Base-by-base conservation (phyloP, 164 flowering plant species). In the Annona cherimola region DNA sequence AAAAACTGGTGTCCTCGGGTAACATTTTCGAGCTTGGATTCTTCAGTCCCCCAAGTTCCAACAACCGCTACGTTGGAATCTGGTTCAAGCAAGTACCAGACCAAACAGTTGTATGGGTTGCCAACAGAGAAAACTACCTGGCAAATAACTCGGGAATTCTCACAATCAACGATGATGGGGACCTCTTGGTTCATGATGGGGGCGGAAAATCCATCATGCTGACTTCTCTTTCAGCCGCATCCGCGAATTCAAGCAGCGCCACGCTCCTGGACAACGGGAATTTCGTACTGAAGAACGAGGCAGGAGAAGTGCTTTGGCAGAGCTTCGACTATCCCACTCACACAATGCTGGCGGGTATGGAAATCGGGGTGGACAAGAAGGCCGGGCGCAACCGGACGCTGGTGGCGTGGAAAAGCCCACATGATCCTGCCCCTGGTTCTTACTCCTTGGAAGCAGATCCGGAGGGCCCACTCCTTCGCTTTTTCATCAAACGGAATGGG, bases 241-340 rank as follows among this genome's bases (percentile, higher is more conserved):
- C 12, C 64, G 63, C 12, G 40, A 16, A 16, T 54, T 14, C 8
- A 9, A 19, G 26, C 3, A 39, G 60, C 0, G 61, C 42, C 7
- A 5, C 16, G 62, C 70, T 81, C 18, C 46, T 54, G 11, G 82
- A 81, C 19, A 8, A 61, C 9, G 84, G 84, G 9, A 77, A 79
- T 50, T 26, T 82, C 11, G 50, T 71, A 0, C 50, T 69, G 4
- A 0, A 45, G 7, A 61, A 61, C 16, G 20, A 57, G 0, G 14
- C 12, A 1, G 45, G 40, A 42, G 70, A 18, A 42, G 4, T 18
- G 2, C 12, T 77, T 11, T 85, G 83, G 81, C 68, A 83, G 70
- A 84, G 84, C 69, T 83, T 84, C 69, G 68, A 75, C 35, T n/a
- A 78, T 42, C 86, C 86, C 1, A 26, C 74, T 7, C 76, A 85